phyloP scores from a whole-genome alignment of 1,139 yeast species.

The Taphrina confusa region DNA sequence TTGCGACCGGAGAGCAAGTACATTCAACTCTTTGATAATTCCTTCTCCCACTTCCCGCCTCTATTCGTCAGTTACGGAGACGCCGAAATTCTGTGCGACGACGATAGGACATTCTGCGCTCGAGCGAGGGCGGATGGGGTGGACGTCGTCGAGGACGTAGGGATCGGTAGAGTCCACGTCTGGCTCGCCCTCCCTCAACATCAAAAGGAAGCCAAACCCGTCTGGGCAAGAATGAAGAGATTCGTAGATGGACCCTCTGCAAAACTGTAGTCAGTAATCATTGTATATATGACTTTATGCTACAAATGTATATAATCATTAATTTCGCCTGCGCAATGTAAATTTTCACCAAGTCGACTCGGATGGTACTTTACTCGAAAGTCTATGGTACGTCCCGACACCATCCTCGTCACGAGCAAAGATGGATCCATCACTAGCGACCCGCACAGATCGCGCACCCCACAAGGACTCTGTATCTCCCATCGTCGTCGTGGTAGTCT shows the following conservation, averaged over 20 bases:
- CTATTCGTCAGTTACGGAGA: constrained; percentile 15
- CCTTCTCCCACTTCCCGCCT: constrained; percentile 6
- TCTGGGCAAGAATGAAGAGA: constrained; percentile 1
- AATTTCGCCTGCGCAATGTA: no score
- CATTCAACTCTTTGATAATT: constrained; percentile 17
- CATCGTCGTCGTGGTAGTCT: no score
- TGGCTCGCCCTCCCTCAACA: constrained; percentile 21
- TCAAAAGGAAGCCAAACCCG: constrained; percentile 1
- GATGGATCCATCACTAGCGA: constrained; percentile 16
- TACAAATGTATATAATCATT: no score
- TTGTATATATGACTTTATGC: not conserved
- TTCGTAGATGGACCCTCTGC: constrained; percentile 10
- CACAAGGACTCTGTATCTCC: constrained; percentile 1
- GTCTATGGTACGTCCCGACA: not conserved
- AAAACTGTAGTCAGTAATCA: not conserved
- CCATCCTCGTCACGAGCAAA: not conserved
- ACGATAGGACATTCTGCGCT: constrained; percentile 1
- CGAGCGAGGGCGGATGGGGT: constrained; percentile 13
- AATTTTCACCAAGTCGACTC: no score
- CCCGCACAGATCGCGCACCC: constrained; percentile 4
- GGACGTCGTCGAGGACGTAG: constrained; percentile 10
- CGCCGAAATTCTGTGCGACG: constrained; percentile 11
- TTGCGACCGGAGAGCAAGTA: not conserved
- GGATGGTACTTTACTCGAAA: no score
- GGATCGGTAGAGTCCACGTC: constrained; percentile 13